Evolutionary conservation across 192 early-diverging fungal species (phyloP), one percentile per base, ranked within the genome.

Genomic region (Paraglomus occultum): DNA sequence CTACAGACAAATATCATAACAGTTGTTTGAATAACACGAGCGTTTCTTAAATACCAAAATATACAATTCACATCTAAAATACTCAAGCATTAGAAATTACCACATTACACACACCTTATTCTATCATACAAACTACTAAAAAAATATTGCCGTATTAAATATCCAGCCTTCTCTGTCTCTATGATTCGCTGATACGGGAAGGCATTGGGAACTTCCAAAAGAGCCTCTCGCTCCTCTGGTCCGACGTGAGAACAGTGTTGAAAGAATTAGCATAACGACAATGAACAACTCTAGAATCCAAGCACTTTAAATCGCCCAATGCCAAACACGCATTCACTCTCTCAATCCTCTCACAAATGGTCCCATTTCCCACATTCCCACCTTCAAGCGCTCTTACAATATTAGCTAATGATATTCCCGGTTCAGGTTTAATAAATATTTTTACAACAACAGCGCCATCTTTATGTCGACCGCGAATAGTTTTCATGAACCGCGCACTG

Each of bases 91-190:
- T 31, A 31, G 31, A 31, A 31, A 31, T 31, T 3, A 31, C 31
- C n/a, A 31, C 31, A 31, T 31, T 3, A 31, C 31, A 17, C 22
- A 20, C 51, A 90, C 90, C 90, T 91, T 42, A 97, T 94, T 7
- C 95, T 89, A 79, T 99, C 96, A 57, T 99, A 99, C n/a, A 99
- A 85, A 81, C 89, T 96, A 73, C 87, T 88, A 67, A 92, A 92
- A 64, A 97, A 77, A 71, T 90, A 91, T 73, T 95, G 95, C 12
- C 96, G 82, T 61, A 95, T 80, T 60, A 96, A 64, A 64, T 96
- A 99, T 15, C 90, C 93, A 8, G 94, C 95, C 18, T 85, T 83
- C 7, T 95, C 92, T 5, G 95, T 97, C 72, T 97, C 94, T 40
- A 95, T 65, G 22, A 96, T 85, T 22, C 82, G 80, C 58, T 91